Base-by-base conservation (phyloP, 176 grass and related monocot species). In the Zea luxurians region DNA sequence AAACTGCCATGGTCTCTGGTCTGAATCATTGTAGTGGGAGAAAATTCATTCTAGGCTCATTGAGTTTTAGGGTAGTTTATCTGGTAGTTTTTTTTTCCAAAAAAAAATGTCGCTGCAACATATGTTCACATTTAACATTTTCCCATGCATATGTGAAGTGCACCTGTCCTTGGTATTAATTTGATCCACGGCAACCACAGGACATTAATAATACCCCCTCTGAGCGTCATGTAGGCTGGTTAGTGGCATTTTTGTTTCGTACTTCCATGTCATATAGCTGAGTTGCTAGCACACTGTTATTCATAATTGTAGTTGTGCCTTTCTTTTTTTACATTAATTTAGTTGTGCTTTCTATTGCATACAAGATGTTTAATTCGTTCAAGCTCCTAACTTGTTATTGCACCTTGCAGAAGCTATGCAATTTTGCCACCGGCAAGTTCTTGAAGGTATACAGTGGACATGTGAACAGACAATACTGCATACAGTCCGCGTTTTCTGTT, bases 381-480 rank as follows among this genome's bases (percentile, higher is more conserved):
- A 18, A 53, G 48, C 44, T 73, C 16, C 70, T 79, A 20, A 84
- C 17, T 80, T 62, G 18, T 78, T 81, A 9, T 80, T 69, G 46
- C 17, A 73, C 68, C 37, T 77, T 82, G 74, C 86, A 97, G 94
- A 97, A 93, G 79, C 67, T 97, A 61, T 97, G 89, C 82, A 97
- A 97, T 21, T 89, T 86, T 69, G 75, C 91, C 27, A 87, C 85
- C 4, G 84, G 82, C 57, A 97, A 97, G 77, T 93, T 84, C 66
- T 72, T 93, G 64, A 97, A 91, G 85, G 61, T 93, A 54, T 97
- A 97, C 80, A 90, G 67, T 16, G 94, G 91, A 15, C 94, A 97
- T 82, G 73, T 72, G 34, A 97, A 97, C 79, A 84, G 41, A 58
- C 63, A 40, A 62, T 93, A 93, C 53, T 97, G 91, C 84, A 86